These are phyloP conservation scores for Brasilioporus rufonigricans DNA, from an alignment of 768 basidiomycete species.

Conservation along the genomic window DNA sequence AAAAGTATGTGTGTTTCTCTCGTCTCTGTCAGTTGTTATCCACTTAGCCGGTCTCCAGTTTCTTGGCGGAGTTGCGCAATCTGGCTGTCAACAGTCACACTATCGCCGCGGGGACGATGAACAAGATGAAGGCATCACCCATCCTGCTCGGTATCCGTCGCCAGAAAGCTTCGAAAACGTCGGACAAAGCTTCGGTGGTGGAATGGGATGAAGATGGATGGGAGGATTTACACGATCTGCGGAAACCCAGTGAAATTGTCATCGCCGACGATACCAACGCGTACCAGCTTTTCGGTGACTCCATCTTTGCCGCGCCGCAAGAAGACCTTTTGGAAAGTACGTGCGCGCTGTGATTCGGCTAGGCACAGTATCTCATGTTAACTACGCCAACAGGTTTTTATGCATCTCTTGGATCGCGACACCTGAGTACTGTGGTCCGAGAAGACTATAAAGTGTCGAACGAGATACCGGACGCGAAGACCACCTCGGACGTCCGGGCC, in stretches of 20 bases:
- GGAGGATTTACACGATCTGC: conserved; percentile 71
- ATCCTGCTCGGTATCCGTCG: conserved; percentile 77
- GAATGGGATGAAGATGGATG: conserved; percentile 67
- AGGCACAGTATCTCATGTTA: background rate
- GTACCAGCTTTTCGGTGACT: conserved; percentile 74
- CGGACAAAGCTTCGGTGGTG: conserved; percentile 18
- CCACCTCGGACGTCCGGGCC: conserved; percentile 49
- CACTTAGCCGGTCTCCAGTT: conserved; percentile 45
- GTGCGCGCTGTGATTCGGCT: background rate
- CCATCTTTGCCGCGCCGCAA: conserved; percentile 77
- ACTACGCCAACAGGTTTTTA: conserved; percentile 60
- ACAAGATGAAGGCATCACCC: conserved; percentile 65
- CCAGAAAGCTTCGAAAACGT: conserved; percentile 34
- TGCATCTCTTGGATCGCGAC: conserved; percentile 65
- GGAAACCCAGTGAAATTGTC: conserved; percentile 65
- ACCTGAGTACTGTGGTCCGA: conserved; percentile 68
- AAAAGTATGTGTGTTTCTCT: conserved; percentile 47
- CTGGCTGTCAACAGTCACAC: conserved; percentile 71
- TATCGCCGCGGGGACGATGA: conserved; percentile 46
- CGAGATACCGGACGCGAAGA: conserved; percentile 49
- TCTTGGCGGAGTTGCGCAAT: conserved; percentile 77
- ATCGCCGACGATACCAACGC: conserved; percentile 86
- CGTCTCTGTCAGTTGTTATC: background rate
- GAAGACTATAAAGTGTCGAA: conserved; percentile 68
- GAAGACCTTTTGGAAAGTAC: conserved; percentile 88